Conservation (phyloP, 495 filamentous ascomycete species). For the Chlorociboria aeruginascens region DNA sequence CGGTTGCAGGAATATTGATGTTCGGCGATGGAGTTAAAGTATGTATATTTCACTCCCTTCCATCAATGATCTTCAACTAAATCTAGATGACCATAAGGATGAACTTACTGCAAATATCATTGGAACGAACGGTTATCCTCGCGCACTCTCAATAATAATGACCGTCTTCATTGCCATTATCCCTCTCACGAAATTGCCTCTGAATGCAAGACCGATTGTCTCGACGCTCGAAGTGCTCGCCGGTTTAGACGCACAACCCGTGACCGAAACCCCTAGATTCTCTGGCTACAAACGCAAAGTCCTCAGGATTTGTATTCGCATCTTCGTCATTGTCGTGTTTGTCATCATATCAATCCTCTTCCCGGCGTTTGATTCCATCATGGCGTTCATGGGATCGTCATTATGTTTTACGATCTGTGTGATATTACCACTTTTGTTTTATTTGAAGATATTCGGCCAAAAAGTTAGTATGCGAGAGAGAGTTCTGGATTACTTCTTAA, state of each 20-base stretch:
- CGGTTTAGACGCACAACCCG: constrained; percentile 50
- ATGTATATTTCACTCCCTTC: no score
- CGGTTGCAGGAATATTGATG: constrained; percentile 79
- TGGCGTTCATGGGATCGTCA: constrained; percentile 86
- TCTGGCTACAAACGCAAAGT: constrained; percentile 45
- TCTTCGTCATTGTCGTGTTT: constrained; percentile 46
- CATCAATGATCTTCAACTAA: no score
- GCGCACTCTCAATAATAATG: constrained; percentile 61
- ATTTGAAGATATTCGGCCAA: constrained; percentile 83
- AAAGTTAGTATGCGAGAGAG: constrained; percentile 58
- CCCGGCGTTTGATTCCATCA: constrained; percentile 84
- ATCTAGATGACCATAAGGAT: constrained; percentile 29
- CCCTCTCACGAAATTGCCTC: constrained; percentile 84
- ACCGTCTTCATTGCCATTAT: constrained; percentile 83
- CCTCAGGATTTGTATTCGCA: constrained; percentile 47
- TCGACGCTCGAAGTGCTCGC: constrained; percentile 69
- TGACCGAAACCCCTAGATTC: constrained; percentile 40
- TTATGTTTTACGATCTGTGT: constrained; percentile 92
- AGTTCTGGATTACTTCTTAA: constrained; percentile 53
- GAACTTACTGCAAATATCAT: constrained; percentile 89
- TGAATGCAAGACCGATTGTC: constrained; percentile 83
- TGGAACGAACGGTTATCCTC: constrained; percentile 58
- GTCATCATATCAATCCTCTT: constrained; percentile 66
- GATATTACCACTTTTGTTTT: constrained; percentile 77
- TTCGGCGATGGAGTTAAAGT: constrained; percentile 65